These are phyloP conservation scores for Vitis rotundifolia DNA, from an alignment of 164 flowering plant species.

Conservation along the genomic window DNA sequence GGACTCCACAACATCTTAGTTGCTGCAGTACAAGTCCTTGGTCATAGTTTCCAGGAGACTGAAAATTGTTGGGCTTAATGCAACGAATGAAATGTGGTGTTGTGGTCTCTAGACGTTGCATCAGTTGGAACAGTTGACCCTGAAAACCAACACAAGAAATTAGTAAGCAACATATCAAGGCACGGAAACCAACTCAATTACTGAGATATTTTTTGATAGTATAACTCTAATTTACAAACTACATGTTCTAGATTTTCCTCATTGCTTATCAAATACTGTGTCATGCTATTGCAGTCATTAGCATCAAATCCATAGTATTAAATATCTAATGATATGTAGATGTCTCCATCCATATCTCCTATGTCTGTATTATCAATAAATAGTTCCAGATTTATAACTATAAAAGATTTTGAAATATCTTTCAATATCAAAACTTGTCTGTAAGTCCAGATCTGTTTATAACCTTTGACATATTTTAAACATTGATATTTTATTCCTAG, in stretches of 20 bases:
- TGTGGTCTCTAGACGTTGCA: constrained; percentile 90
- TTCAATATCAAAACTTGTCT: no score
- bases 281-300: not conserved
- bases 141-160: constrained; percentile 21
- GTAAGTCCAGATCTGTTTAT: no score
- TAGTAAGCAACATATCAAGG: not conserved
- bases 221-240: not conserved
- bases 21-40: constrained; percentile 93
- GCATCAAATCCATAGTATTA: not conserved
- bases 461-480: no score
- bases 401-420: no score
- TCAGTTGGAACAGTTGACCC: constrained; percentile 91
- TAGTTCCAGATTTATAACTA: no score
- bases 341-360: no score
- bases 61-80: constrained; percentile 84
- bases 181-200: not conserved
- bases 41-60: constrained; percentile 81
- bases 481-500: no score
- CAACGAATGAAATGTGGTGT: constrained; percentile 99
- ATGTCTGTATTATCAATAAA: no score
- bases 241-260: not conserved
- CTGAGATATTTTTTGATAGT: not conserved
- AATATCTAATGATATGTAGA: no score
- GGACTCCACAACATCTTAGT: constrained; percentile 94
- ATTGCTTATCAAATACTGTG: not conserved